These are phyloP conservation scores for Colletotrichum cuscutae DNA, from an alignment of 2,329 filamentous ascomycete genomes.

Conservation along the genomic window DNA sequence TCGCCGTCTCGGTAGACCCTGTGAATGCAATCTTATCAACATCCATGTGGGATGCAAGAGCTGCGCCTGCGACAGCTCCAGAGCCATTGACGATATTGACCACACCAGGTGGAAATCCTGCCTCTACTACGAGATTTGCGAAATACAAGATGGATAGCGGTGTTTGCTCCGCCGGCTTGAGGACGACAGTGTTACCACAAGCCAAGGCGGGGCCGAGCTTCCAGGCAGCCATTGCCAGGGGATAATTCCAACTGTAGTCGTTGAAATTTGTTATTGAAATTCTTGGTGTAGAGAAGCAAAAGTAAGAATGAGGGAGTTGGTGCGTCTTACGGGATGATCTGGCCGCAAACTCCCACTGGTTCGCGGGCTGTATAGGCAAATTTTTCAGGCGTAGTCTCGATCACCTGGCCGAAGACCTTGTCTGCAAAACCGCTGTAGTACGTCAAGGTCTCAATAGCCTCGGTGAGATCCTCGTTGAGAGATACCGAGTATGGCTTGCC, in stretches of 20 bases:
- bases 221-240: slow-evolving; percentile 80
- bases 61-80: slow-evolving; percentile 71
- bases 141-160: slow-evolving; percentile 70
- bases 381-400: slow-evolving; percentile 75
- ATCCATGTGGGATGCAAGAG: slow-evolving; percentile 70
- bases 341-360: slow-evolving; percentile 80
- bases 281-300: too few species aligned
- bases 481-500: slow-evolving; percentile 79
- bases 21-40: slow-evolving; percentile 81
- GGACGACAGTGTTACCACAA: slow-evolving; percentile 67
- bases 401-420: slow-evolving; percentile 83
- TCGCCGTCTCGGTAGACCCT: slow-evolving; percentile 74
- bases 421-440: slow-evolving; percentile 86
- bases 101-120: slow-evolving; percentile 79
- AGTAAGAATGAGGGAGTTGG: too few species aligned
- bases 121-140: slow-evolving; percentile 71
- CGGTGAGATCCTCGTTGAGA: slow-evolving; percentile 69
- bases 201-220: slow-evolving; percentile 69
- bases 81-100: slow-evolving; percentile 77
- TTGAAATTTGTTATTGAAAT: too few species aligned
- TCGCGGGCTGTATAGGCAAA: slow-evolving; percentile 82
- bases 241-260: slow-evolving; percentile 73
- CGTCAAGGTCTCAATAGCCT: slow-evolving; percentile 62
- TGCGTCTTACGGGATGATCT: slow-evolving; percentile 69
- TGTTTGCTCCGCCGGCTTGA: slow-evolving; percentile 71